phyloP scores from a whole-genome alignment of 2,329 filamentous ascomycete genomes.

The Botrytis aclada region DNA sequence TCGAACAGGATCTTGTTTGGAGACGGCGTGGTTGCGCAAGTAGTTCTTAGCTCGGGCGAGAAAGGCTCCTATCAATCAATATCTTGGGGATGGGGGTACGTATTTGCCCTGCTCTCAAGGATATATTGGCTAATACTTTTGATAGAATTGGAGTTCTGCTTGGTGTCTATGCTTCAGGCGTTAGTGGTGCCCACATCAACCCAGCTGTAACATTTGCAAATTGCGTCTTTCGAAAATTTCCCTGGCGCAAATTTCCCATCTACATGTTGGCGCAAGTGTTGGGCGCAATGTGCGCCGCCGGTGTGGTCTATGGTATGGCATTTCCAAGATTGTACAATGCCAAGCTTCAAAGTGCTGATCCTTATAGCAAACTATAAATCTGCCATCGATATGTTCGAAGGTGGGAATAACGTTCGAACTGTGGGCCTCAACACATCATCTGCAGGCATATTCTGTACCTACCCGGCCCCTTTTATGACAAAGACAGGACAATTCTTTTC shows the following conservation, averaged over 20 bases:
- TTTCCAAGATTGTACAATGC: too few relatives aligned
- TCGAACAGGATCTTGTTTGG: slow-evolving; percentile 52
- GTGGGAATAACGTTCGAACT: slow-evolving; percentile 57
- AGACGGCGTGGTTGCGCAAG: slow-evolving; percentile 66
- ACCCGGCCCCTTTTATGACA: slow-evolving; percentile 62
- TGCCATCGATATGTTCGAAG: slow-evolving; percentile 66
- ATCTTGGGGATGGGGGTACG: slow-evolving; percentile 36
- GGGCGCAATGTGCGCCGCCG: slow-evolving; percentile 62
- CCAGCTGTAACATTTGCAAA: slow-evolving; percentile 67
- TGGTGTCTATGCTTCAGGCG: slow-evolving; percentile 61
- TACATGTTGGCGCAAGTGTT: slow-evolving; percentile 65
- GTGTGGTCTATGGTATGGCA: slow-evolving; percentile 41
- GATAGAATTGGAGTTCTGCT: slow-evolving; percentile 65
- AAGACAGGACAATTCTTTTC: slow-evolving; percentile 67
- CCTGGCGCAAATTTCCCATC: slow-evolving; percentile 66
- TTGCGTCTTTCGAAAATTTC: slow-evolving; percentile 59
- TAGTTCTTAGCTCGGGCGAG: slow-evolving; percentile 46
- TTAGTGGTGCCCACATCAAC: slow-evolving; percentile 67
- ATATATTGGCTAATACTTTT: slow-evolving; percentile 10
- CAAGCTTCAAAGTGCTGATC: neutral
- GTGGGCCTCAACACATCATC: slow-evolving; percentile 51
- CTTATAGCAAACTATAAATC: slow-evolving; percentile 57
- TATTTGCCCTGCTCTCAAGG: neutral
- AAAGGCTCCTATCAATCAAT: slow-evolving; percentile 35
- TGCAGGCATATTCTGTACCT: slow-evolving; percentile 71